These are phyloP conservation scores for Carex myosuroides DNA, from an alignment of 176 grass and related monocot genomes.

Conservation along the genomic window DNA sequence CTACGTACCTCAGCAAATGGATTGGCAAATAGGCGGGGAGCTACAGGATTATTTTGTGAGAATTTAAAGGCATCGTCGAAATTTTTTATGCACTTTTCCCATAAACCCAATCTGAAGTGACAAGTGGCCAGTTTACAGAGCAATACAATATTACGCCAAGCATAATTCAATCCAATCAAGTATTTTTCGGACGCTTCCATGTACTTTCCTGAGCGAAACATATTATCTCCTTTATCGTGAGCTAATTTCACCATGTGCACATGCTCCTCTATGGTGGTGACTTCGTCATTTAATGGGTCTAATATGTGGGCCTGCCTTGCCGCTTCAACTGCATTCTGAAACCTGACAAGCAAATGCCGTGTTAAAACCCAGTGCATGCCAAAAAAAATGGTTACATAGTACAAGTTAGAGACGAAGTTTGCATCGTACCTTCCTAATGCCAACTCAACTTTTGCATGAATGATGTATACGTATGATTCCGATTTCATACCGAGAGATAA, in stretches of 20 bases:
- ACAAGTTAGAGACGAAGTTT: neutral
- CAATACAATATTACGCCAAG: neutral
- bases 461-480: slow-evolving; percentile 45
- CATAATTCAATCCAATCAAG: neutral
- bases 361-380: no score
- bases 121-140: neutral
- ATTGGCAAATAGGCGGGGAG: no score
- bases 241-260: slow-evolving; percentile 36
- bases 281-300: slow-evolving; percentile 34
- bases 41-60: no score
- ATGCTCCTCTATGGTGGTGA: slow-evolving; percentile 28
- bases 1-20: no score
- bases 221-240: slow-evolving; percentile 43
- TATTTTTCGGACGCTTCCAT: neutral
- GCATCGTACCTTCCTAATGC: slow-evolving; percentile 54
- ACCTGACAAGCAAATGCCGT: slow-evolving; percentile 21
- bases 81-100: neutral
- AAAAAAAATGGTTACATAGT: neutral
- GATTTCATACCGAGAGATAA: slow-evolving; percentile 37
- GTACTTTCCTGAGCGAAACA: slow-evolving; percentile 2
- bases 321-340: slow-evolving; percentile 38
- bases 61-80: neutral
- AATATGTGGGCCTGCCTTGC: slow-evolving; percentile 39
- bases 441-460: slow-evolving; percentile 63
- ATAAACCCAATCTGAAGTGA: neutral